Evolutionary conservation across 768 basidiomycete genomes (phyloP), one percentile per base, ranked within the genome.

Genomic region (Trametes elegans): DNA sequence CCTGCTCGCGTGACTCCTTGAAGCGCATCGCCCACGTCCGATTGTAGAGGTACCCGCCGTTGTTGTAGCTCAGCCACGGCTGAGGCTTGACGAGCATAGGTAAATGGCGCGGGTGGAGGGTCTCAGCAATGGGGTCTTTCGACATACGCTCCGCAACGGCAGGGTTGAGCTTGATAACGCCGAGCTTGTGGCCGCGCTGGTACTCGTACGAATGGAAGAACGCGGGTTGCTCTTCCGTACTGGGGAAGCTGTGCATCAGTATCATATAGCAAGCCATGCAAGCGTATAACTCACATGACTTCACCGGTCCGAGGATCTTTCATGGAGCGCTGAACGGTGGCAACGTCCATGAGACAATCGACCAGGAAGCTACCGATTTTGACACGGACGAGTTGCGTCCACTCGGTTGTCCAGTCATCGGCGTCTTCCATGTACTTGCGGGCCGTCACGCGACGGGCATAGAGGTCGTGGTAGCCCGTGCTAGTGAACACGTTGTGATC

Each of bases 121-220:
- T 82, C 49, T 84, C 79, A 11, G 76, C 72, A 18, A 94, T 65
- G 35, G 71, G 76, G 57, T 98, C 95, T 54, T 81, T 83, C 3
- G 90, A 84, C 50, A 98, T 74, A 3, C 88, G 81, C 13, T 88
- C 84, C 3, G 85, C 75, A 5, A 98, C 87, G 4, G 78, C 83
- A 0, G 87, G 84, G 68, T 98, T 96, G 55, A 96, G 72, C 66
- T 84, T 84, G 68, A 98, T 86, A 19, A 98, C 83, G 26, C 96
- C 96, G n/a, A 97, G 79, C 67, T 93, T 96, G 58, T 85, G 85
- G 1, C 96, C 94, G n/a, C 90, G 83, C n/a, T 87, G 68, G 67
- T 94, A 96, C 70, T 98, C 95, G 67, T 97, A 97, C 2, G 84
- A 79, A 65, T 97, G 94, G 49, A 83, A 85, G 72, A 98, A 94